Conservation (phyloP, 2,329 filamentous ascomycete genomes). For the Herpomyces periplanetae region DNA sequence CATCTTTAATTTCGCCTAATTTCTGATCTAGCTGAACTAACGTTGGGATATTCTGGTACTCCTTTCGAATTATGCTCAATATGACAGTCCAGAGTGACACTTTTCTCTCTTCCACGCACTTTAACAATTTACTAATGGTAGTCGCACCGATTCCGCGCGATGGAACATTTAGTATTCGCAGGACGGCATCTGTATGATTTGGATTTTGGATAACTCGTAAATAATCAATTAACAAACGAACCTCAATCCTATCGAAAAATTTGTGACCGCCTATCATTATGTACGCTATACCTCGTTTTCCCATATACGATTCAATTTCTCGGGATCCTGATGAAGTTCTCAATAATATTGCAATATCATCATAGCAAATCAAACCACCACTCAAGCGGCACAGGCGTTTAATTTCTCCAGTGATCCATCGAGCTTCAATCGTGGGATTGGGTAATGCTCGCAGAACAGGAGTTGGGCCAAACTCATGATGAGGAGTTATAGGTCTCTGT, state of each 20-base stretch:
- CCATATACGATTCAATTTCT: conserved; percentile 45
- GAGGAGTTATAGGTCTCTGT: conserved; percentile 34
- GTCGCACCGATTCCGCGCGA: conserved; percentile 38
- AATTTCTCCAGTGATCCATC: conserved; percentile 63
- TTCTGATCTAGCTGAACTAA: too few relatives aligned
- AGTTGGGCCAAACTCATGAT: conserved; percentile 35
- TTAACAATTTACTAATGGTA: conserved; percentile 29
- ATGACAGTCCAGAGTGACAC: conserved; percentile 39
- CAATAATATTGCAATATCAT: conserved; percentile 56
- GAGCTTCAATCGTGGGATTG: conserved; percentile 28
- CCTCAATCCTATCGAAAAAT: conserved; percentile 67
- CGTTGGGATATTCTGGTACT: too few relatives aligned
- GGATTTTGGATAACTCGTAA: conserved; percentile 48
- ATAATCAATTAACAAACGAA: conserved; percentile 60
- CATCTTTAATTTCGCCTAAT: too few relatives aligned
- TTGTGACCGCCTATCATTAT: conserved; percentile 63
- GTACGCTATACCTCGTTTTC: conserved; percentile 45
- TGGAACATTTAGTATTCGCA: conserved; percentile 49
- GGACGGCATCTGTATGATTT: conserved; percentile 47
- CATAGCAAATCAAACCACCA: conserved; percentile 26
- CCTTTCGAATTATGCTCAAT: too few relatives aligned
- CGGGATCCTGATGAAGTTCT: conserved; percentile 44
- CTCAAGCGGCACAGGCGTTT: conserved; percentile 26
- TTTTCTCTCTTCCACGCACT: conserved; percentile 29
- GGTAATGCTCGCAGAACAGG: conserved; percentile 42